Evolutionary conservation across 2,329 filamentous ascomycete species (phyloP), one percentile per base, ranked within the genome.

Genomic region (Trichoderma afroharzianum): DNA sequence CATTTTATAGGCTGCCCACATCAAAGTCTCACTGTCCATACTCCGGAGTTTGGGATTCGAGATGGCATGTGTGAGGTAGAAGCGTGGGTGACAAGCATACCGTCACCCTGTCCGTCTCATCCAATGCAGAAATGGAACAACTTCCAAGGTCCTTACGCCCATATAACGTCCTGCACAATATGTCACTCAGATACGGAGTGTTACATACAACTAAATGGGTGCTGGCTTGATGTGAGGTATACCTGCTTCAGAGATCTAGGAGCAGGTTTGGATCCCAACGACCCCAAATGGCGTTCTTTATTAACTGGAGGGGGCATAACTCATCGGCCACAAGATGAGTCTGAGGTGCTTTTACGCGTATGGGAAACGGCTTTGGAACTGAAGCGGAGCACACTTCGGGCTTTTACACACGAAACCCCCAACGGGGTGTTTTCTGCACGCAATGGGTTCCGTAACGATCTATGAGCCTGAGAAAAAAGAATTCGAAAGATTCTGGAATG

Each of bases 111-210:
- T 21, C 0, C n/a, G 36, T 63, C 57, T 36, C 67, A 70, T 53
- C 12, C 55, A 18, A 50, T 21, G 11, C 24, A 70, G 57, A 70
- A 26, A 33, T 70, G 67, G 67, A 70, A 1, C 26, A 70, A n/a
- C 24, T 43, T 15, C 4, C 33, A 70, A n/a, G 67, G 67, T 0
- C 33, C 11, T 3, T 21, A 63, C 11, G 12, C 18, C 2, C 67
- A 70, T 28, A 50, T 70, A 30, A 21, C 12, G 1, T 30, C 32
- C 9, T 70, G 67, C 6, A 63, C 21, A 1, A 53, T 70, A 30
- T 70, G 67, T 18, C 18, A 70, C 50, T 61, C 67, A 28, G 67
- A 70, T 55, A 59, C 57, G 18, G 57, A 70, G 32, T 70, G 57
- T 30, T 14, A 18, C 53, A 32, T 70, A 28, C 9, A 70, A 5